These are phyloP conservation scores for Trametopsis cervina DNA, from an alignment of 768 basidiomycete genomes.

Conservation along the genomic window DNA sequence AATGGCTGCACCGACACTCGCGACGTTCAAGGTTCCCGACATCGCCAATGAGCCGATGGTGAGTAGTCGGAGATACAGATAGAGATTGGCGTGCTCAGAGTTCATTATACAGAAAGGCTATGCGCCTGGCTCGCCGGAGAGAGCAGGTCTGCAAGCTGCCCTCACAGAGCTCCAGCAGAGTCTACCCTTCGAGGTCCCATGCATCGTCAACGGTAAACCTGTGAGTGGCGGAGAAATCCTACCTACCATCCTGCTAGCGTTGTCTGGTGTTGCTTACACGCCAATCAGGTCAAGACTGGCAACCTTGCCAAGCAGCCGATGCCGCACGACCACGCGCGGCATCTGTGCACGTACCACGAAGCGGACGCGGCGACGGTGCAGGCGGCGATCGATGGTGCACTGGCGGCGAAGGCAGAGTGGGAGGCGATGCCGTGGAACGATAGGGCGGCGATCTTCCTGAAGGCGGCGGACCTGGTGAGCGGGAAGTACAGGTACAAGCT, in stretches of 20 bases:
- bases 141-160: conserved; percentile 63
- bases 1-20: conserved; percentile 75
- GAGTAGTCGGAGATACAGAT: conserved; percentile 17
- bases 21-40: conserved; percentile 76
- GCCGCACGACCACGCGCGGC: conserved; percentile 78
- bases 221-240: conserved; percentile 50
- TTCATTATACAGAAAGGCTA: conserved; percentile 56
- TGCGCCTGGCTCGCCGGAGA: conserved; percentile 72
- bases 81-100: neutral
- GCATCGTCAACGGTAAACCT: conserved; percentile 83
- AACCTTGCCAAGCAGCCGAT: conserved; percentile 72
- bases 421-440: conserved; percentile 95
- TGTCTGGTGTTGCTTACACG: no score
- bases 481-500: conserved; percentile 95
- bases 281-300: conserved; percentile 68
- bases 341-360: conserved; percentile 84
- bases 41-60: conserved; percentile 96
- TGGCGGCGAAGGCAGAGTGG: conserved; percentile 85
- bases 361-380: conserved; percentile 72
- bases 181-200: conserved; percentile 89
- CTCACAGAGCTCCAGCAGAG: conserved; percentile 74
- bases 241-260: neutral
- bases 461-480: conserved; percentile 92
- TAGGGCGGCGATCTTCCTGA: conserved; percentile 95
- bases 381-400: conserved; percentile 79